phyloP scores from a whole-genome alignment of 176 grass and related monocot species.

The Otatea glauca region DNA sequence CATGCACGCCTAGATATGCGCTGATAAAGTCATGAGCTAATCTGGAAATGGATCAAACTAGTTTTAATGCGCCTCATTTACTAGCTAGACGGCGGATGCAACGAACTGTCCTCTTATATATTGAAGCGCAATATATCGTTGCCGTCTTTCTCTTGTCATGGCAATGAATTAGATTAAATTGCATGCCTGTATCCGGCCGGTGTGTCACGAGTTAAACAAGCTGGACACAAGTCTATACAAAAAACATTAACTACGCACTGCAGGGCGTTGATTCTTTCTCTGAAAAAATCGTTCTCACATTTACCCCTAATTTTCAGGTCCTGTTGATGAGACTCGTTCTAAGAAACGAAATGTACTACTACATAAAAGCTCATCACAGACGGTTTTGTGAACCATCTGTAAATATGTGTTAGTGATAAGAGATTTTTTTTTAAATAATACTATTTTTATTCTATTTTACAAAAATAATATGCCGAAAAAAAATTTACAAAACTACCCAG shows the following conservation, averaged over 20 bases:
- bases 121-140: constrained; percentile 53
- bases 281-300: not conserved
- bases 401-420: too few relatives aligned
- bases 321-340: not conserved
- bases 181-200: not conserved
- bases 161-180: constrained; percentile 46
- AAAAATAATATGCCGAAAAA: too few relatives aligned
- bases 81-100: constrained; percentile 55
- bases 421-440: too few relatives aligned
- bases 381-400: too few relatives aligned
- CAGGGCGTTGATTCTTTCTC: not conserved
- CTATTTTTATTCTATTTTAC: too few relatives aligned
- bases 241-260: not conserved
- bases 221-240: not conserved
- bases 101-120: constrained; percentile 59
- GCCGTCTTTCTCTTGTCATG: constrained; percentile 36
- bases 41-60: constrained; percentile 37
- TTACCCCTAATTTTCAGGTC: not conserved
- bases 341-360: not conserved
- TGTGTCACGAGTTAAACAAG: constrained; percentile 18
- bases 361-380: too few relatives aligned
- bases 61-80: constrained; percentile 64
- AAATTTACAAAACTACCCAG: too few relatives aligned
- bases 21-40: constrained; percentile 11
- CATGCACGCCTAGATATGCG: not conserved